phyloP scores from a whole-genome alignment of 768 basidiomycete species.

The Phaeotremella fagi region DNA sequence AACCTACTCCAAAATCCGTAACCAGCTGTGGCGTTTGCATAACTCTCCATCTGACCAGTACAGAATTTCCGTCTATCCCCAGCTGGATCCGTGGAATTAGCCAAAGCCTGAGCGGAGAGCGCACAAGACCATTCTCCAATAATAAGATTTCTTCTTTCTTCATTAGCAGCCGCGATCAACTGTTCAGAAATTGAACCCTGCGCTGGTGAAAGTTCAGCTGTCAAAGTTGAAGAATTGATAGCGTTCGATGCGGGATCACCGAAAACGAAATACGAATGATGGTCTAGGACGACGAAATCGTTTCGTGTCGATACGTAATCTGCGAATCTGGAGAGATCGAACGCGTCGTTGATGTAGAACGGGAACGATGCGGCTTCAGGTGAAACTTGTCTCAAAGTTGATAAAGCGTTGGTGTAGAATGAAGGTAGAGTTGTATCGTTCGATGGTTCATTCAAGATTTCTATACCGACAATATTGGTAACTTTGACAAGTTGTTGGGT shows the following conservation, averaged over 20 bases:
- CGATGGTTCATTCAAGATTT: slow-evolving; percentile 45
- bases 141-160: slow-evolving; percentile 26
- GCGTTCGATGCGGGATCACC: slow-evolving; percentile 22
- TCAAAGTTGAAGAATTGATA: slow-evolving; percentile 35
- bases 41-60: slow-evolving; percentile 58
- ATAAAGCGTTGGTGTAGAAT: slow-evolving; percentile 33
- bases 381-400: slow-evolving; percentile 25
- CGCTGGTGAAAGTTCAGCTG: slow-evolving; percentile 36
- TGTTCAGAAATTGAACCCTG: slow-evolving; percentile 23
- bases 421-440: slow-evolving; percentile 32
- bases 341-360: slow-evolving; percentile 44
- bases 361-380: slow-evolving; percentile 38
- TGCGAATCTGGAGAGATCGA: slow-evolving; percentile 35
- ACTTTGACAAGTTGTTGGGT: slow-evolving; percentile 43
- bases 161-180: slow-evolving; percentile 38
- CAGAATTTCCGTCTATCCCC: slow-evolving; percentile 57
- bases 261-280: slow-evolving; percentile 31
- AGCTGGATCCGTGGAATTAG: slow-evolving; percentile 53
- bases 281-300: slow-evolving; percentile 50
- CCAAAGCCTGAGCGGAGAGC: slow-evolving; percentile 53
- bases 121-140: slow-evolving; percentile 56
- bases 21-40: slow-evolving; percentile 57
- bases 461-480: slow-evolving; percentile 45
- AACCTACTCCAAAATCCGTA: slow-evolving; percentile 67
- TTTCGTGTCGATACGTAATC: slow-evolving; percentile 34